Evolutionary conservation across 768 basidiomycete species (phyloP).

Genomic region (Guyanaporus albipodus): DNA sequence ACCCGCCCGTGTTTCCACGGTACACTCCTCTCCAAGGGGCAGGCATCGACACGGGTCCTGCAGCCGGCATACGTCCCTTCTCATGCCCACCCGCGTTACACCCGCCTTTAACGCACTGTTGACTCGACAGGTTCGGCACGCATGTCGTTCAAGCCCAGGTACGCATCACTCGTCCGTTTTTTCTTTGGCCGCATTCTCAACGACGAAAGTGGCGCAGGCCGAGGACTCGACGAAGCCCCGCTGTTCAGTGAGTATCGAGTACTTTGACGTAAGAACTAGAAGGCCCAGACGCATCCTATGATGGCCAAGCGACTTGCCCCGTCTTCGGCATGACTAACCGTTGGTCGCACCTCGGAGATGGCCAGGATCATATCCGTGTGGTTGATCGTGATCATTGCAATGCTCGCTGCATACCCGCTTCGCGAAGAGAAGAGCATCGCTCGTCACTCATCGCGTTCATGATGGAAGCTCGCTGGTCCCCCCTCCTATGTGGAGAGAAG

Average conservation of each 20-base stretch:
- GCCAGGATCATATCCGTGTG: neutral
- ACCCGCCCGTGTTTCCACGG: no score
- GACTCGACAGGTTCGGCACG: no score
- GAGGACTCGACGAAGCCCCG: no score
- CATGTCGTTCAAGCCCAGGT: no score
- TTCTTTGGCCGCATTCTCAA: no score
- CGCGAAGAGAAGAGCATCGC: slow-evolving; percentile 59
- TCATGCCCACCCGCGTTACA: neutral
- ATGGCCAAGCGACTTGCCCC: slow-evolving; percentile 2
- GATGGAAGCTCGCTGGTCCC: slow-evolving; percentile 20
- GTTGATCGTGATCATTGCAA: slow-evolving; percentile 10
- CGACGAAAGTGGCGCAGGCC: no score
- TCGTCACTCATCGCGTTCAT: slow-evolving; percentile 29
- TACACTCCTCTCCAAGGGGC: neutral
- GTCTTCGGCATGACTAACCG: slow-evolving; percentile 8
- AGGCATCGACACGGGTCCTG: neutral
- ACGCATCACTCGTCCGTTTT: no score
- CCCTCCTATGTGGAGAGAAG: slow-evolving; percentile 21
- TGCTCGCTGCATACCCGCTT: slow-evolving; percentile 34
- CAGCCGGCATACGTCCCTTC: neutral
- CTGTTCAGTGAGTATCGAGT: no score
- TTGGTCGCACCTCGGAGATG: slow-evolving; percentile 15
- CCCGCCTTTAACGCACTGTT: neutral
- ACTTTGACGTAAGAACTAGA: slow-evolving; percentile 49
- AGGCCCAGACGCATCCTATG: slow-evolving; percentile 12